Base-by-base conservation (phyloP, 2,329 filamentous ascomycete genomes). In the Clonostachys byssicola region DNA sequence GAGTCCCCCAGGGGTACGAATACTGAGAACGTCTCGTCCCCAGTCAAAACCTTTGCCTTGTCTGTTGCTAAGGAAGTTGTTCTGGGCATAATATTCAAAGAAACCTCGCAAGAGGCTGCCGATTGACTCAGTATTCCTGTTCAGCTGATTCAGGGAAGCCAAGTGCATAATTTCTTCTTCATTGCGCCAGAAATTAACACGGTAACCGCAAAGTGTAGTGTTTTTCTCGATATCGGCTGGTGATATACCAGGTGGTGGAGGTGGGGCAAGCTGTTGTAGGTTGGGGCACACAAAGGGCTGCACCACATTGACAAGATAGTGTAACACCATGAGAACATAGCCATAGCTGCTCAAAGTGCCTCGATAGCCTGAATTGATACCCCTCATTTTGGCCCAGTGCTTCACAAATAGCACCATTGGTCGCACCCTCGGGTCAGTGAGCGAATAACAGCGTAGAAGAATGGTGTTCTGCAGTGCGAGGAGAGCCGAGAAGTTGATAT, bases 271-370 rank as follows among this genome's bases (percentile, higher is more conserved):
- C 47, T 75, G 67, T 60, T 95, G 90, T 3, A 96, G 75, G 58
- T 96, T 96, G 0, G 88, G 89, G 49, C 89, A 83, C 16, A 96
- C 87, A 46, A 90, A 89, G 1, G 92, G 91, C 43, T 81, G 74
- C 1, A 80, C 87, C 45, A 96, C 66, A 56, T 96, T 95, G 59
- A 94, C 83, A 30, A 96, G 78, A 60, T 92, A 96, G 65, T 96
- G 92, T 14, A 96, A 72, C 5, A 95, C 84, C 91, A 96, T 95
- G 38, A 96, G 71, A 6, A 94, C 89, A 65, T 92, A 96, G 44
- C 92, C 91, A 58, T 96, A 96, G 54, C 88, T 92, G 45, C 88
- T 92, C 16, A 96, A 72, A 0, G 90, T 95, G 40, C 92, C 91
- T 36, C 85, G 85, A 60, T 95, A 95, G 3, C 89, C 84, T 40